Evolutionary conservation across 805 yeast species (phyloP).

Genomic region (Myxozyma neotropica): DNA sequence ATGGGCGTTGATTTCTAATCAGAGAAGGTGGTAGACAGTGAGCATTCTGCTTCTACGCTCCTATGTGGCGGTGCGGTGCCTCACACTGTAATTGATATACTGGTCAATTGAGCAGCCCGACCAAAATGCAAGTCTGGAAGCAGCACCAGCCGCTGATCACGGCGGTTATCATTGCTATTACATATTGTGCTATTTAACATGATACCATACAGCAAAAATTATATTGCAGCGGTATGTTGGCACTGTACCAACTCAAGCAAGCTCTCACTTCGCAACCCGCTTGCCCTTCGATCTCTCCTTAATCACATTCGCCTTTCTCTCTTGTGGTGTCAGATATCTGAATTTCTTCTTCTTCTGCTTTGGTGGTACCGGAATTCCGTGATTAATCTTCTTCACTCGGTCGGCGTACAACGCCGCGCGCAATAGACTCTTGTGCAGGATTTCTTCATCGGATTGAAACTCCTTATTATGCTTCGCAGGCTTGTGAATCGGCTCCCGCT

Average conservation of each 20-base stretch:
- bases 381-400: conserved; percentile 47
- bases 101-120: too few relatives aligned
- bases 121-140: too few relatives aligned
- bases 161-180: too few relatives aligned
- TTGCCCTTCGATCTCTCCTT: conserved; percentile 46
- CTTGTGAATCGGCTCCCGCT: not conserved
- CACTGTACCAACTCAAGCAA: too few relatives aligned
- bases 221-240: not conserved
- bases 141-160: too few relatives aligned
- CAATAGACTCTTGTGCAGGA: conserved; percentile 19
- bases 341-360: conserved; percentile 71
- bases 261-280: not conserved
- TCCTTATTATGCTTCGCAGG: not conserved
- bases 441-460: conserved; percentile 12
- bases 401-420: conserved; percentile 71
- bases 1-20: not conserved
- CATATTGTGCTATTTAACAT: too few relatives aligned
- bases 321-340: conserved; percentile 80
- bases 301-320: conserved; percentile 59
- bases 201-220: not conserved
- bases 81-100: too few relatives aligned
- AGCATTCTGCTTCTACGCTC: too few relatives aligned
- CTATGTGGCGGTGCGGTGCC: too few relatives aligned
- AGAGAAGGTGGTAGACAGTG: too few relatives aligned
- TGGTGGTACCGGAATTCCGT: conserved; percentile 34